Evolutionary conservation across 2,329 filamentous ascomycete genomes (phyloP).

Genomic region (Monosporascus sp.): DNA sequence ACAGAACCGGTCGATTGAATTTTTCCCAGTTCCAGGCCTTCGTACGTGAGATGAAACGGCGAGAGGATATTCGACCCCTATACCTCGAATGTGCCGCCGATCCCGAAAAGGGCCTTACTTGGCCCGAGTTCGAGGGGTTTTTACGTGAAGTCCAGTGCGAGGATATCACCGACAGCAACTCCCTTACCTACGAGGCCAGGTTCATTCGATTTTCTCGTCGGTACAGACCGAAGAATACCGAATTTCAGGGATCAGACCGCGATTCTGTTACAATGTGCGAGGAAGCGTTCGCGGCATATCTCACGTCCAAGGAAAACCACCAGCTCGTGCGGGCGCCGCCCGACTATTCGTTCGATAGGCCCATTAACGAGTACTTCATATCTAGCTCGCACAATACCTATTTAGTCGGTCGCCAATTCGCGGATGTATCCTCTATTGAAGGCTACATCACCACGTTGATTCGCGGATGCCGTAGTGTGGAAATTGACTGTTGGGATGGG

Average conservation of each 20-base stretch:
- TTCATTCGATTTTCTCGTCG: conserved; percentile 67
- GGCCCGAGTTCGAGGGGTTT: conserved; percentile 71
- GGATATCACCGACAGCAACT: conserved; percentile 59
- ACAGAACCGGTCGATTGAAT: conserved; percentile 60
- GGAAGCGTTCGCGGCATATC: conserved; percentile 69
- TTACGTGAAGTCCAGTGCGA: conserved; percentile 69
- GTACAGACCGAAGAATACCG: conserved; percentile 41
- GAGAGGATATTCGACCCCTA: conserved; percentile 73
- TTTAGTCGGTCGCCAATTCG: conserved; percentile 83
- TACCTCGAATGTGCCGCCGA: conserved; percentile 59
- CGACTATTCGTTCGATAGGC: conserved; percentile 65
- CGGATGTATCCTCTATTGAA: conserved; percentile 85
- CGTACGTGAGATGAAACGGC: conserved; percentile 73
- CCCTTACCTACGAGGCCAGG: conserved; percentile 60
- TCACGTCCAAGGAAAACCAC: conserved; percentile 69
- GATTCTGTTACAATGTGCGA: conserved; percentile 64
- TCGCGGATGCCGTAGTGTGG: conserved; percentile 87
- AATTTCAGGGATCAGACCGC: conserved; percentile 36
- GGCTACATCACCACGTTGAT: conserved; percentile 87
- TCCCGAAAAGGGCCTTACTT: conserved; percentile 59
- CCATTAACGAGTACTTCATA: conserved; percentile 95
- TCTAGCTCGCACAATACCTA: conserved; percentile 99
- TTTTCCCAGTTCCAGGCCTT: conserved; percentile 81
- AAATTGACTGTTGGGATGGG: conserved; percentile 98
- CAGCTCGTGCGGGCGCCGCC: conserved; percentile 57